Conservation (phyloP, 306 rosid species). For the Arachis stenosperma region DNA sequence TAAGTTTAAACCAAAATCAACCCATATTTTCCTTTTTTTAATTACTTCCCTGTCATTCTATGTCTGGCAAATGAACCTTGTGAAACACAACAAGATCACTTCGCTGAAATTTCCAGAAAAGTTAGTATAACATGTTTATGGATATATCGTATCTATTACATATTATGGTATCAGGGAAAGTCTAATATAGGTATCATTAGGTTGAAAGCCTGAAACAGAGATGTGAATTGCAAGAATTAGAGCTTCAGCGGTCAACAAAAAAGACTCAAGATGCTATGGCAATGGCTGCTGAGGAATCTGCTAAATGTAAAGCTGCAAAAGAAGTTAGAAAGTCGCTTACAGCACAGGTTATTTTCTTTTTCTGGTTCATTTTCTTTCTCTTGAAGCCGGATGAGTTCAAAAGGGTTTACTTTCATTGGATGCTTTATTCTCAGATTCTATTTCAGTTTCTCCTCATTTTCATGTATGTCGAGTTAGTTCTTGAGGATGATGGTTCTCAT, state of each 20-base stretch:
- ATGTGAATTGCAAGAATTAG: conserved; percentile 84
- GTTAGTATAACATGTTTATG: conserved; percentile 8
- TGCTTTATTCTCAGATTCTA: conserved; percentile 20
- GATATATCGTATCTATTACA: conserved; percentile 4
- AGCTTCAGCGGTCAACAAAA: conserved; percentile 76
- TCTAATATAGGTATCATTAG: conserved; percentile 51
- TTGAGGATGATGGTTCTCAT: neutral
- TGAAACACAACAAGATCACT: neutral
- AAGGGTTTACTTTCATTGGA: conserved; percentile 23
- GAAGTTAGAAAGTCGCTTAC: conserved; percentile 93
- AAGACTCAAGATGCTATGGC: conserved; percentile 83
- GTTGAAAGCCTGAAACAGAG: conserved; percentile 79
- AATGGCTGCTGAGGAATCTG: conserved; percentile 82
- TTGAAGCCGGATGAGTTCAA: conserved; percentile 18
- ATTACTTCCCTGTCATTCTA: neutral
- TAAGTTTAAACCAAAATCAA: neutral
- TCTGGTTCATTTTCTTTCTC: conserved; percentile 16
- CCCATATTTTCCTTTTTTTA: neutral
- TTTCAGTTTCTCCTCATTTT: conserved; percentile 1
- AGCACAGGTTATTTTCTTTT: conserved; percentile 68
- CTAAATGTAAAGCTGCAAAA: conserved; percentile 83
- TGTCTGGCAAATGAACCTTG: conserved; percentile 16
- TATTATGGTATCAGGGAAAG: conserved; percentile 17
- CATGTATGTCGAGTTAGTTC: conserved; percentile 16
- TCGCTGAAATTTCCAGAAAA: conserved; percentile 25